A percentile compares a stretch with the other conserved stretches of the same genome.
Conservation (phyloP, 306 rosid genomes). For the Hippophae rhamnoides region DNA sequence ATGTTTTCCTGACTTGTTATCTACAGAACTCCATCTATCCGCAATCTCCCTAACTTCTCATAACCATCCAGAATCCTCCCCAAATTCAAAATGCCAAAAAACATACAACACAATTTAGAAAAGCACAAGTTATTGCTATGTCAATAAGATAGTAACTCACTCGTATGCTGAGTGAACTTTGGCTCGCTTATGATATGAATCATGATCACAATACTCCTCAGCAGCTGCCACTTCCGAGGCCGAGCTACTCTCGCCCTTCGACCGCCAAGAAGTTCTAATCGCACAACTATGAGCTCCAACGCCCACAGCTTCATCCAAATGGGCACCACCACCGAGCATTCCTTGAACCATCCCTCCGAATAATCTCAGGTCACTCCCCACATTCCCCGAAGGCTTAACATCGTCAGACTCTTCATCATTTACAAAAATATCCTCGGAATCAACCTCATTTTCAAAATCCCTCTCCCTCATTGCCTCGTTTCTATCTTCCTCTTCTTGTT, state of each 20-base stretch:
- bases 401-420: conserved; percentile 26
- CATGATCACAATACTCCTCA: conserved; percentile 42
- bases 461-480: conserved; percentile 32
- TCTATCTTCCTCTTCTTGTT: conserved; percentile 24
- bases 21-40: not conserved
- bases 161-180: conserved; percentile 47
- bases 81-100: not conserved
- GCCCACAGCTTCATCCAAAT: conserved; percentile 24
- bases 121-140: not conserved
- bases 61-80: too few species aligned
- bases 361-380: conserved; percentile 15
- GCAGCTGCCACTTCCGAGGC: conserved; percentile 17
- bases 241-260: conserved; percentile 61
- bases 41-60: not conserved
- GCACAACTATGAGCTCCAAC: conserved; percentile 20
- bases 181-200: conserved; percentile 68
- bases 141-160: conserved; percentile 40
- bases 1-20: not conserved
- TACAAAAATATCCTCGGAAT: conserved; percentile 16
- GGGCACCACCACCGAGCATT: conserved; percentile 19
- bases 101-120: not conserved
- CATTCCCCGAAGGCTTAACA: conserved; percentile 13
- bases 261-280: conserved; percentile 21
- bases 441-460: conserved; percentile 25
- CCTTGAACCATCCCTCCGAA: conserved; percentile 36